Evolutionary conservation across 495 filamentous ascomycete species (phyloP), one percentile per base, ranked within the genome.

Genomic region (Astrothelium macrocarpum): DNA sequence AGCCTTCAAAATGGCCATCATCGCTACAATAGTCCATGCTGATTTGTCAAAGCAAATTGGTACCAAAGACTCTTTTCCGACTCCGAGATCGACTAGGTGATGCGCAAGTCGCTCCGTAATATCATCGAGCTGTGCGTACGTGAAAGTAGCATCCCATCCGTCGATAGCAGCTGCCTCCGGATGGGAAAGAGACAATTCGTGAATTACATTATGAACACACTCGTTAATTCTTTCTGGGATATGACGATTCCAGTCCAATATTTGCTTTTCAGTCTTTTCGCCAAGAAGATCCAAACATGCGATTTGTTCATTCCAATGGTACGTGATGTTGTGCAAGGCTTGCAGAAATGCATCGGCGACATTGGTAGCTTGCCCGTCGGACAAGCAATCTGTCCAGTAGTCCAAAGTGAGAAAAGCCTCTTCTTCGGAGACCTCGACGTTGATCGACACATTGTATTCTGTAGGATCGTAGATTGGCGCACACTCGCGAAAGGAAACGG

Each of bases 111-210:
- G 72, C 1, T 73, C 73, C 5, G 82, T 78, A 16, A 78, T 65
- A 4, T 76, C 65, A 32, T 83, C 76, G 9, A 85, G 72, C 53
- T 81, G 75, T 4, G 71, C 72, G 64, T 84, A 84, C 1, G 75
- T 83, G n/a, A 81, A 73, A 7, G 66, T 70, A 0, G 74, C 78
- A 71, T 85, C 84, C 78, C 81, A 79, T 20, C 74, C 72, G 25
- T 65, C 68, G 25, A 84, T 69, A 1, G 81, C 81, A 26, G 65
- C 64, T 23, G 73, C 61, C 31, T 76, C 66, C 0, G 79, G 78
- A 16, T 71, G 68, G 7, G 70, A 64, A 16, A 66, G 64, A 1
- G 71, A 75, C 64, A 76, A 75, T 25, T 77, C 74, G 10, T 73
- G 64, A 10, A 82, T 63, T 10, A 78, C 65, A 7, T 81, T 75